Percentiles rank a stretch among this genome's conserved stretches.
Conservation (phyloP, 2,329 filamentous ascomycete species). For the Nigrospora oryzae region DNA sequence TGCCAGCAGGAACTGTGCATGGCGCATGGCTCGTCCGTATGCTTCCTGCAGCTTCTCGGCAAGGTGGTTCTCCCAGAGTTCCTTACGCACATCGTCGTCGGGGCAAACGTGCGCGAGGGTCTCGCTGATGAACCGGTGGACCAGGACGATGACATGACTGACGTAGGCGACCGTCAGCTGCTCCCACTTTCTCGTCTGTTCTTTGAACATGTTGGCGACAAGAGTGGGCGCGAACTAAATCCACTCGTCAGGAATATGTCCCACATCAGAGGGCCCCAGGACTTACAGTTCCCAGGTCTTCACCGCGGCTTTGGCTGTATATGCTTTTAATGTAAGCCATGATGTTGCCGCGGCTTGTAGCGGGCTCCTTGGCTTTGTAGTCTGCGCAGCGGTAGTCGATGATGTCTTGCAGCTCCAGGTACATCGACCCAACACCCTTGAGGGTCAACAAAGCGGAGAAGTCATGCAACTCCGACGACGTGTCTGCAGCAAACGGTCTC, state of each 20-base stretch:
- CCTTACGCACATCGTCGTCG: constrained; percentile 28
- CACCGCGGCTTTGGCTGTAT: constrained; percentile 29
- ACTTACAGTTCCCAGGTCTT: constrained; percentile 32
- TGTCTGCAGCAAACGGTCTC: constrained; percentile 8
- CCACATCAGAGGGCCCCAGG: background rate
- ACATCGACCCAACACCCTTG: background rate
- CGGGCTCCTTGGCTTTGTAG: constrained; percentile 5
- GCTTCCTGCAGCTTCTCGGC: constrained; percentile 29
- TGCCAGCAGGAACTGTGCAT: constrained; percentile 35
- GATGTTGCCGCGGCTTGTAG: constrained; percentile 21
- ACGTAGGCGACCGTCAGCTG: constrained; percentile 34
- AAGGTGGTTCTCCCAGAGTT: constrained; percentile 27
- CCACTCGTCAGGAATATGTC: background rate
- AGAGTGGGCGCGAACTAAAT: constrained; percentile 15
- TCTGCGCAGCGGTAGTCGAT: constrained; percentile 12
- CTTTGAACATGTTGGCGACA: constrained; percentile 32
- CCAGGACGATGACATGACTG: constrained; percentile 28
- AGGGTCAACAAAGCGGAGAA: too few species aligned
- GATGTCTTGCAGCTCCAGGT: constrained; percentile 12
- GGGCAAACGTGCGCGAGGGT: constrained; percentile 29
- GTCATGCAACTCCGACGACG: too few species aligned
- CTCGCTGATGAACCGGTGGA: constrained; percentile 35
- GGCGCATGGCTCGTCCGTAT: constrained; percentile 34
- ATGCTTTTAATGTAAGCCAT: constrained; percentile 31
- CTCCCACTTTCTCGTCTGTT: constrained; percentile 40